phyloP scores from a whole-genome alignment of 208 protist species.

The Angomonas ambiguus region DNA sequence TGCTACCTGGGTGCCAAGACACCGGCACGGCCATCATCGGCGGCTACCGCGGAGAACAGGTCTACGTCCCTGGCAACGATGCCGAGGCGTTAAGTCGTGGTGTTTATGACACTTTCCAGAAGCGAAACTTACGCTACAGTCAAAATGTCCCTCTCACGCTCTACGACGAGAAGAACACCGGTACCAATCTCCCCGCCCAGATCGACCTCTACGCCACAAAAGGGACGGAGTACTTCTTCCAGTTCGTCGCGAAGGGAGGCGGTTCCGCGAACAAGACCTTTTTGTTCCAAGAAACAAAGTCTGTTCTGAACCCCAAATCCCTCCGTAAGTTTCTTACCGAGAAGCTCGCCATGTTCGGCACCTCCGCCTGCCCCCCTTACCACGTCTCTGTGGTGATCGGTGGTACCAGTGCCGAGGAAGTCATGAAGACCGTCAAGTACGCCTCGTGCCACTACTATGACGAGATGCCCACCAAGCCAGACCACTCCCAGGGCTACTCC shows the following conservation, averaged over 20 bases:
- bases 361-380: conserved; percentile 97
- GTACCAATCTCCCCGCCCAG: conserved; percentile 96
- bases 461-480: conserved; percentile 90
- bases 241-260: conserved; percentile 97
- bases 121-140: conserved; percentile 94
- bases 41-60: conserved; percentile 94
- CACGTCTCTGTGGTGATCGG: conserved; percentile 96
- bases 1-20: conserved; percentile 95
- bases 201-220: conserved; percentile 95
- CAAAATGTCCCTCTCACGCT: conserved; percentile 94
- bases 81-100: conserved; percentile 91
- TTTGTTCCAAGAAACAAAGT: conserved; percentile 96
- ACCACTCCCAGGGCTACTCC: conserved; percentile 74
- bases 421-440: conserved; percentile 96
- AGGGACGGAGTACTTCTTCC: conserved; percentile 94
- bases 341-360: conserved; percentile 93
- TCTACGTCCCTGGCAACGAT: conserved; percentile 93
- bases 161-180: conserved; percentile 97
- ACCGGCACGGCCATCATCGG: conserved; percentile 96
- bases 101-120: conserved; percentile 94
- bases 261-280: conserved; percentile 97
- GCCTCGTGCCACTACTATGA: conserved; percentile 93
- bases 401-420: conserved; percentile 94
- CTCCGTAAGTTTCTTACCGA: conserved; percentile 92
- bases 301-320: conserved; percentile 91